These are phyloP conservation scores for Malassezia arunalokei DNA, from an alignment of 1,284 basidiomycete genomes.

Conservation along the genomic window DNA sequence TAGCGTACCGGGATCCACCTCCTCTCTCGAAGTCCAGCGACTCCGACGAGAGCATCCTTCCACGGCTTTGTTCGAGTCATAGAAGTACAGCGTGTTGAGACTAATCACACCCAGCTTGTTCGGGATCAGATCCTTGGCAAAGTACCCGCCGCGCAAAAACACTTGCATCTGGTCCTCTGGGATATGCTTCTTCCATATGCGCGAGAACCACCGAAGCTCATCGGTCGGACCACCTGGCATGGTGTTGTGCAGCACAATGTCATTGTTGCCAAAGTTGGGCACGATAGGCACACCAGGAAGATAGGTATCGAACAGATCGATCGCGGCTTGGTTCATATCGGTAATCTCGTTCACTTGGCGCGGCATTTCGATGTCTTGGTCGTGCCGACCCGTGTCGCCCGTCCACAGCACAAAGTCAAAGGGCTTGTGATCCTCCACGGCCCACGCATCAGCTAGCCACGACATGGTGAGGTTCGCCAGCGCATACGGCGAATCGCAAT, in stretches of 20 bases:
- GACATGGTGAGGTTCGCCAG: conserved; percentile 71
- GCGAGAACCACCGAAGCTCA: conserved; percentile 57
- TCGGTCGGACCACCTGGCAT: conserved; percentile 59
- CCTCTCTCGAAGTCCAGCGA: neutral
- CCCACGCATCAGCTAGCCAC: conserved; percentile 66
- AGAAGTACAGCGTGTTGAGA: conserved; percentile 85
- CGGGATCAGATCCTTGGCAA: conserved; percentile 66
- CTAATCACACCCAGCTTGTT: conserved; percentile 66
- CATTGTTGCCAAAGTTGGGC: conserved; percentile 62
- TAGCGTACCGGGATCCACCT: conserved; percentile 30
- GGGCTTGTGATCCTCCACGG: conserved; percentile 33
- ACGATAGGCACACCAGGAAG: conserved; percentile 71
- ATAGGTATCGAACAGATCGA: conserved; percentile 59
- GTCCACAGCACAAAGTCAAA: conserved; percentile 78
- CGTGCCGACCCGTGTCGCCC: conserved; percentile 82
- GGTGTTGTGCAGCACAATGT: conserved; percentile 47
- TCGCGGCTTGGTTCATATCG: conserved; percentile 59
- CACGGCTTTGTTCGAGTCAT: conserved; percentile 72
- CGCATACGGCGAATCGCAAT: conserved; percentile 70
- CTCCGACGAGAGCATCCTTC: conserved; percentile 44
- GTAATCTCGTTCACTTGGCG: conserved; percentile 72
- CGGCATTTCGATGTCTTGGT: conserved; percentile 68
- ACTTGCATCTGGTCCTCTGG: conserved; percentile 64
- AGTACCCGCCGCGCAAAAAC: conserved; percentile 59
- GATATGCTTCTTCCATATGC: conserved; percentile 66